A percentile compares a stretch with the other conserved stretches of the same genome.
Evolutionary conservation across 257 asterid genomes (phyloP).

Genomic region (Forsythia viridissima): DNA sequence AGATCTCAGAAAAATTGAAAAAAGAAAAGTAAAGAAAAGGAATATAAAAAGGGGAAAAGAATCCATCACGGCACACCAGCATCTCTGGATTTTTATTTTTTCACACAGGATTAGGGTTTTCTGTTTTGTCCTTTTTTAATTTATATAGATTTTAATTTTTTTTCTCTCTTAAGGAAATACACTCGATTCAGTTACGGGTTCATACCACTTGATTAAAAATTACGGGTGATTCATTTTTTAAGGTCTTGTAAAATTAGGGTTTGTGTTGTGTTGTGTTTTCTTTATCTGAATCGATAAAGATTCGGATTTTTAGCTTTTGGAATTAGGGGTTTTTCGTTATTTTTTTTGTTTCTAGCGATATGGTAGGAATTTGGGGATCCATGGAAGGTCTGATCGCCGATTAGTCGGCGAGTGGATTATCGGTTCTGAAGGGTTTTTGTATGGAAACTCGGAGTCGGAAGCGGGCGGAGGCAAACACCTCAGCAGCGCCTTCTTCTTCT

Average conservation of each 20-base stretch:
- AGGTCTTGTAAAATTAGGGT: conserved; percentile 17
- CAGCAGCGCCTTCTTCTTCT: conserved; percentile 72
- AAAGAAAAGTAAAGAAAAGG: neutral
- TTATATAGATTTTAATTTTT: neutral
- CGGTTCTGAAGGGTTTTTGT: conserved; percentile 72
- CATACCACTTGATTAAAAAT: neutral
- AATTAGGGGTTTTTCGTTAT: conserved; percentile 43
- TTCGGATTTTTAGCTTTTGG: conserved; percentile 31
- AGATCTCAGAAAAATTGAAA: neutral
- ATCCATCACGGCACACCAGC: neutral
- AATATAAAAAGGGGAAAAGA: neutral
- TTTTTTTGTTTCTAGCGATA: conserved; percentile 31
- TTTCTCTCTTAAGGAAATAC: neutral
- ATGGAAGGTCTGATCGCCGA: conserved; percentile 71
- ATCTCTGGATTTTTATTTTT: neutral
- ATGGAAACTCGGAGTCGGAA: conserved; percentile 99
- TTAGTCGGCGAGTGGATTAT: conserved; percentile 79
- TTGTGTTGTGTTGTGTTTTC: conserved; percentile 9
- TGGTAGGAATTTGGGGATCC: conserved; percentile 51
- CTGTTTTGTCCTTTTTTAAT: neutral
- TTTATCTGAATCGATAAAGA: conserved; percentile 36
- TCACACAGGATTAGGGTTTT: conserved; percentile 41
- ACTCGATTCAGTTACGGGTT: neutral
- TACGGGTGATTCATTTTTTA: neutral
- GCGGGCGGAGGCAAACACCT: conserved; percentile 99